phyloP scores from a whole-genome alignment of 208 protist genomes.

The Phytomonas sp. region DNA sequence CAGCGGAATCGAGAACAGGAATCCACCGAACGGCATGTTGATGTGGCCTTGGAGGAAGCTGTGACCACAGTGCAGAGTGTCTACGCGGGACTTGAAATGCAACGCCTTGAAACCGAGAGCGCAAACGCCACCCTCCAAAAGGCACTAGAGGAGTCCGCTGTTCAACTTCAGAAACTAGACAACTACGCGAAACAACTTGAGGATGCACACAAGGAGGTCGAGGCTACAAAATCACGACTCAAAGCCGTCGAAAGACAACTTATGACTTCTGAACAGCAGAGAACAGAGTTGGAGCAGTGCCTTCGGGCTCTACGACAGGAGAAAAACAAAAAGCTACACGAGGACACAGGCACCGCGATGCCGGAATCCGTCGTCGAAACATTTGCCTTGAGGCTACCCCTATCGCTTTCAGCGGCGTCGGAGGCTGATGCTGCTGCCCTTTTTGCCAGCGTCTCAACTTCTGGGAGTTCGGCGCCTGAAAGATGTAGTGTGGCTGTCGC shows the following conservation, averaged over 20 bases:
- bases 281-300: neutral
- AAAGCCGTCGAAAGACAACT: neutral
- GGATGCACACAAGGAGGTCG: neutral
- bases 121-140: slow-evolving; percentile 5
- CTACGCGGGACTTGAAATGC: slow-evolving; percentile 37
- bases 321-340: neutral
- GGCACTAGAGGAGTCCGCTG: slow-evolving; percentile 4
- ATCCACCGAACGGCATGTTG: slow-evolving; percentile 25
- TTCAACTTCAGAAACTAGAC: neutral
- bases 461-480: neutral
- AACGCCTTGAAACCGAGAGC: slow-evolving; percentile 16
- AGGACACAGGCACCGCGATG: neutral
- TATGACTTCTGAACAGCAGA: neutral
- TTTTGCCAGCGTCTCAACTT: neutral
- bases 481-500: neutral
- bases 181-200: neutral
- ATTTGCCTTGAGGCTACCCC: neutral
- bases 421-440: neutral
- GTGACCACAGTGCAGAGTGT: slow-evolving; percentile 43
- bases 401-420: neutral
- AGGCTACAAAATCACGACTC: neutral
- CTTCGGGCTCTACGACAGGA: neutral
- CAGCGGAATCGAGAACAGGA: slow-evolving; percentile 26
- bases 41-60: slow-evolving; percentile 42
- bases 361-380: neutral